phyloP scores from a whole-genome alignment of 345 rosid genomes.

The Gynandropsis gynandra region DNA sequence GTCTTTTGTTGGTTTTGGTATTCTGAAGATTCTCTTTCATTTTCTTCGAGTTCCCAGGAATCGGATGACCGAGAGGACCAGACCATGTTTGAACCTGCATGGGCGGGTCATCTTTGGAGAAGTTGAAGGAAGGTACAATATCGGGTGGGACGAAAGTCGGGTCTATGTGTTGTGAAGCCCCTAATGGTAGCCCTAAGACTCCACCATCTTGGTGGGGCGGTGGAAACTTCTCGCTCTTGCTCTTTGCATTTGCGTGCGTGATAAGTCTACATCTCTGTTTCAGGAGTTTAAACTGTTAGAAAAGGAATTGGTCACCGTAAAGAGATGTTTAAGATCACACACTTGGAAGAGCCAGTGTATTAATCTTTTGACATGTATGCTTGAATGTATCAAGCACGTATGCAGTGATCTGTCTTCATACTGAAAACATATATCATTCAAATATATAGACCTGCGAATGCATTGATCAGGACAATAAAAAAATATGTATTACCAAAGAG shows the following conservation, averaged over 20 bases:
- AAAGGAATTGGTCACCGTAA: too few relatives aligned
- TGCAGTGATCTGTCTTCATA: too few relatives aligned
- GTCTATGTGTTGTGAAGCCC: constrained; percentile 71
- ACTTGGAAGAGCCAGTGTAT: too few relatives aligned
- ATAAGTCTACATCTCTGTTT: constrained; percentile 84
- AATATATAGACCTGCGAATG: too few relatives aligned
- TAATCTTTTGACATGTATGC: too few relatives aligned
- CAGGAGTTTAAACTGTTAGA: too few relatives aligned
- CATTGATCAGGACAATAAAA: too few relatives aligned
- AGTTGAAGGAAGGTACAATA: constrained; percentile 43
- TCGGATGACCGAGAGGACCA: constrained; percentile 64
- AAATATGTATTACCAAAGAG: too few relatives aligned
- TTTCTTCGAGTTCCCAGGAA: constrained; percentile 22
- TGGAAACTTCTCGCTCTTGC: constrained; percentile 98
- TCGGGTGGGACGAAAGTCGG: constrained; percentile 50
- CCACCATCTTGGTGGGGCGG: constrained; percentile 99
- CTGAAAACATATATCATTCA: too few relatives aligned
- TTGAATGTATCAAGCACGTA: too few relatives aligned
- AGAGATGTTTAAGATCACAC: too few relatives aligned
- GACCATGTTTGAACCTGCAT: constrained; percentile 84
- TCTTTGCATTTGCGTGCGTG: constrained; percentile 87
- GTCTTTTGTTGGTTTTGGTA: constrained; percentile 28
- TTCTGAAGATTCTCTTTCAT: constrained; percentile 24
- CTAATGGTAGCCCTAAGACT: constrained; percentile 68
- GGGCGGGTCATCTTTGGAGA: constrained; percentile 40